Conservation (phyloP, 495 filamentous ascomycete species). For the Clohesyomyces aquaticus region DNA sequence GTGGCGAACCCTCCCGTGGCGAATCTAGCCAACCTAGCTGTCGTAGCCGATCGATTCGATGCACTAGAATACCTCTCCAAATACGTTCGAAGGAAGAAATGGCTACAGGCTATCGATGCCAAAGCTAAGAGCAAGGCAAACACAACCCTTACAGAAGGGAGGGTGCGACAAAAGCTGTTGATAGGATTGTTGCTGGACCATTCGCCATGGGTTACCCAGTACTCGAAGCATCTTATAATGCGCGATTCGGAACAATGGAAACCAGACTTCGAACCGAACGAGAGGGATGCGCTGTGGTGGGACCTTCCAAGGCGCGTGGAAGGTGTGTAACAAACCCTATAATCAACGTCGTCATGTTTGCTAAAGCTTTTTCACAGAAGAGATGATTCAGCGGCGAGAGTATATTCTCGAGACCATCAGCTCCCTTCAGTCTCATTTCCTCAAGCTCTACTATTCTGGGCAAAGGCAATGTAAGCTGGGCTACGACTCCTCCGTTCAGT, state of each 20-base stretch:
- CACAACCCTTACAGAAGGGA: conserved; percentile 54
- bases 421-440: conserved; percentile 74
- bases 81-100: conserved; percentile 51
- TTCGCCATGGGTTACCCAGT: conserved; percentile 54
- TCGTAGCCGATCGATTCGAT: conserved; percentile 70
- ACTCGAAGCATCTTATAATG: conserved; percentile 65
- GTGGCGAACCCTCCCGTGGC: conserved; percentile 48
- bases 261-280: conserved; percentile 47
- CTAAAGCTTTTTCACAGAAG: too few species aligned
- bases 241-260: conserved; percentile 69
- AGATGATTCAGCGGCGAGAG: conserved; percentile 70
- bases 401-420: conserved; percentile 74
- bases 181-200: conserved; percentile 63
- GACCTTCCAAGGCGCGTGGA: conserved; percentile 74
- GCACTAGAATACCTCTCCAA: conserved; percentile 53
- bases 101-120: conserved; percentile 42
- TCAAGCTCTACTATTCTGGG: conserved; percentile 65
- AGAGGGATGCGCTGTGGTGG: conserved; percentile 66
- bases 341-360: background rate
- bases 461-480: conserved; percentile 71
- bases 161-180: conserved; percentile 65
- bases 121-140: conserved; percentile 47
- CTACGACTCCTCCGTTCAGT: conserved; percentile 73
- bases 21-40: conserved; percentile 63
- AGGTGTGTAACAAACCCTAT: conserved; percentile 51